A percentile compares a stretch with the other conserved stretches of the same genome.
phyloP scores from a whole-genome alignment of 768 basidiomycete species.

The Holtermanniella nyarrowii region DNA sequence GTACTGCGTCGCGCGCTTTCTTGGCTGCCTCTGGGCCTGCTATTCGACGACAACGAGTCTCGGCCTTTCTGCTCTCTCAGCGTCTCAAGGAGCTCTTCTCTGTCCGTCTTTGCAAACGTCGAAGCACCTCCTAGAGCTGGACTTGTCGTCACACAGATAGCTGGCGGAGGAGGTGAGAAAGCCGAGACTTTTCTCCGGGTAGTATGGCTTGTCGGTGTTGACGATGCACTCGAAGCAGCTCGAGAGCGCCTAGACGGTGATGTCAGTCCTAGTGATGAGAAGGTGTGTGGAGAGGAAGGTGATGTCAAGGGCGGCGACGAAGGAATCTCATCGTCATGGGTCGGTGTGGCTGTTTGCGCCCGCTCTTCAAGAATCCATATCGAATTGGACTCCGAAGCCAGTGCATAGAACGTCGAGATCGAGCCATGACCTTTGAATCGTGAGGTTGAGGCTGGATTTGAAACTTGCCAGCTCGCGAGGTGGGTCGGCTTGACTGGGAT shows the following conservation, averaged over 20 bases:
- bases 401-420: constrained; percentile 14
- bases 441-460: constrained; percentile 3
- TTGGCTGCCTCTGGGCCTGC: no score
- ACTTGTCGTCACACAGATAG: constrained; percentile 11
- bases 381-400: constrained; percentile 20
- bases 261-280: constrained; percentile 7
- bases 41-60: no score
- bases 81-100: constrained; percentile 5
- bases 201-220: constrained; percentile 9
- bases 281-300: background rate
- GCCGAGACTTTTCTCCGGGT: constrained; percentile 16
- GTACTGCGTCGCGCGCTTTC: no score
- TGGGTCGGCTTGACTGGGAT: constrained; percentile 22
- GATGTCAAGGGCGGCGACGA: background rate
- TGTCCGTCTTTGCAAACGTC: background rate
- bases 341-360: background rate
- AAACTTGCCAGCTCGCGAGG: constrained; percentile 16
- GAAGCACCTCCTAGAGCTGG: background rate
- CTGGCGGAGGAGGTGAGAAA: constrained; percentile 24
- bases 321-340: background rate
- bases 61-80: constrained; percentile 8
- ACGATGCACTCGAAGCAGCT: constrained; percentile 24
- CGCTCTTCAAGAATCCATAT: constrained; percentile 15
- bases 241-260: constrained; percentile 8
- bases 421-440: no score